Base-by-base conservation (phyloP, 164 flowering plant species). In the Saururus chinensis region DNA sequence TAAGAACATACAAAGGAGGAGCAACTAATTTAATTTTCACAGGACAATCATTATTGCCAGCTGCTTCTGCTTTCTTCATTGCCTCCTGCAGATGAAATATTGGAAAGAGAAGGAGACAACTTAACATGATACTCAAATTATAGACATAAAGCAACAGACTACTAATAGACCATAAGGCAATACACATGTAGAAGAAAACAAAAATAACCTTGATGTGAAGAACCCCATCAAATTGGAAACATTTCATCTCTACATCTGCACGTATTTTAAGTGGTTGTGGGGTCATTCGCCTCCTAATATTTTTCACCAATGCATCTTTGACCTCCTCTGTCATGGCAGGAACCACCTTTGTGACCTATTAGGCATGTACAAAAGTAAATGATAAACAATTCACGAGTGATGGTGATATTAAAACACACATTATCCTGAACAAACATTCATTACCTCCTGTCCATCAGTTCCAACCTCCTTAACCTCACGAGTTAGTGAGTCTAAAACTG, bases 191-290 rank as follows among this genome's bases (percentile, higher is more conserved):
- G 19, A 11, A 55, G 21, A 12, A 40, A 19, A 30, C 17, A 40
- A 40, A 57, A 37, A 37, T 17, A 21, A 87, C 99, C 96, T 93
- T 88, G 51, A 93, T 90, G 77, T 93, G 97, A 74, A 93, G 89
- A 72, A 93, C 89, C n/a, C 99, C 99, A 74, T 93, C 97, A 77
- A 88, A 87, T 76, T 85, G 89, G 63, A 90, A 88, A 72, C 99
- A 93, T 60, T 81, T 93, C 95, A 93, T 83, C 64, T 93, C 99
- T 68, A 93, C 83, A 65, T 93, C 97, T 66, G 95, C 99, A n/a
- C 89, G 82, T 60, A 93, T 90, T 75, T 88, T 93, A 75, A 88
- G 64, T 22, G 99, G 89, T 48, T 90, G 97, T 11, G 96, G 99
- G 13, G 97, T 93, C 99, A 93, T 93, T 67, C 96, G 78, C 73